phyloP scores from a whole-genome alignment of 2,329 filamentous ascomycete genomes.

The Colletotrichum melonis region DNA sequence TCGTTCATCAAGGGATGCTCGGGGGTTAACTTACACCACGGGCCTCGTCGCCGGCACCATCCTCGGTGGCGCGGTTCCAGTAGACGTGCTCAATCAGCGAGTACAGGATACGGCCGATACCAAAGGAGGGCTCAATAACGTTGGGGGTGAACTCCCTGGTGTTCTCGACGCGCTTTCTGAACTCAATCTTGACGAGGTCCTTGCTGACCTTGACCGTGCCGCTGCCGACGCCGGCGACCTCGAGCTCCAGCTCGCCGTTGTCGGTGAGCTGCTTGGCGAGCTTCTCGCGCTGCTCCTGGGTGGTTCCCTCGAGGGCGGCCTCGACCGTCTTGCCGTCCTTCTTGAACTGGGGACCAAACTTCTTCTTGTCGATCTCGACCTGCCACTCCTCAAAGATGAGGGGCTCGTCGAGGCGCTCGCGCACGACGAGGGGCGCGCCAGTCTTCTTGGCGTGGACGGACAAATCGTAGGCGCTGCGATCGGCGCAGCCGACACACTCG shows the following conservation, averaged over 20 bases:
- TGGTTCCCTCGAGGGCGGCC: slow-evolving; percentile 77
- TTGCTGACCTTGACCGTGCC: slow-evolving; percentile 84
- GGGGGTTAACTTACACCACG: slow-evolving; percentile 76
- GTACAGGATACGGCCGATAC: slow-evolving; percentile 95
- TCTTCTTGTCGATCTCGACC: slow-evolving; percentile 91
- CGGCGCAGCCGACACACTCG: slow-evolving; percentile 97
- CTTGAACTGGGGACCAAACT: slow-evolving; percentile 95
- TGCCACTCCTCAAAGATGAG: slow-evolving; percentile 87
- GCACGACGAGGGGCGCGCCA: slow-evolving; percentile 84
- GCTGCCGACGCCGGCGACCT: slow-evolving; percentile 73
- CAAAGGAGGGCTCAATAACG: slow-evolving; percentile 97
- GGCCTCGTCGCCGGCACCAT: slow-evolving; percentile 78
- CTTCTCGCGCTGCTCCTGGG: slow-evolving; percentile 85
- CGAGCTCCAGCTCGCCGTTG: slow-evolving; percentile 80
- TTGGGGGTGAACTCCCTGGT: slow-evolving; percentile 93
- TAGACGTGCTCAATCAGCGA: slow-evolving; percentile 93
- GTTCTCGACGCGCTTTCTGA: slow-evolving; percentile 84
- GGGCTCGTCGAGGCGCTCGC: slow-evolving; percentile 83
- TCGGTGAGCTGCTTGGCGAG: slow-evolving; percentile 79
- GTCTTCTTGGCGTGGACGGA: slow-evolving; percentile 94
- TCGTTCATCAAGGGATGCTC: background rate
- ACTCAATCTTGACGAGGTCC: slow-evolving; percentile 86
- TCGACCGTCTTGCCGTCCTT: slow-evolving; percentile 92
- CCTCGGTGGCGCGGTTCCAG: slow-evolving; percentile 79
- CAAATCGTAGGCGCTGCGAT: slow-evolving; percentile 94